Conservation (phyloP, 306 rosid genomes). For the Hippophae gyantsensis region DNA sequence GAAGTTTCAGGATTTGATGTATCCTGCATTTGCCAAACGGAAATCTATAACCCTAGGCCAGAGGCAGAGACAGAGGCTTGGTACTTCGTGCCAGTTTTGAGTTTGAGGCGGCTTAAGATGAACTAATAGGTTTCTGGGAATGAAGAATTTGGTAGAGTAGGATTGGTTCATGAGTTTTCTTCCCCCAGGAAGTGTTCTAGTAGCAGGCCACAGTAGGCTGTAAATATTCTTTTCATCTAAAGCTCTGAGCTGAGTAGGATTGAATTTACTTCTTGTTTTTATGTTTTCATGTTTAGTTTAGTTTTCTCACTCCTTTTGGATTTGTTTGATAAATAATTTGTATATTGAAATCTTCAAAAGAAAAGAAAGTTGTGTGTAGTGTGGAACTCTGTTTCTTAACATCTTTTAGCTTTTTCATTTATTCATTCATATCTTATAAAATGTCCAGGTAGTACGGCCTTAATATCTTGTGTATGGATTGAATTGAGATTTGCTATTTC, state of each 20-base stretch:
- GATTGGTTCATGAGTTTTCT: slow-evolving; percentile 30
- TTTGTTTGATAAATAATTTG: slow-evolving; percentile 79
- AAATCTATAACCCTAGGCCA: slow-evolving; percentile 60
- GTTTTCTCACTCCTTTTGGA: slow-evolving; percentile 16
- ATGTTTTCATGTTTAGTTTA: neutral
- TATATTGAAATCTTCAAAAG: slow-evolving; percentile 29
- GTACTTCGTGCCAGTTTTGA: slow-evolving; percentile 99
- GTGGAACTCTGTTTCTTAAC: neutral
- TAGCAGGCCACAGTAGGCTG: slow-evolving; percentile 18
- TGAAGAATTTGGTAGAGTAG: slow-evolving; percentile 33
- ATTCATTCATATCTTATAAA: neutral
- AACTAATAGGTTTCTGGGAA: slow-evolving; percentile 36
- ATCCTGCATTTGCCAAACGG: slow-evolving; percentile 69
- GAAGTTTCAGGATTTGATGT: slow-evolving; percentile 64
- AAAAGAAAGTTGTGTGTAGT: slow-evolving; percentile 42
- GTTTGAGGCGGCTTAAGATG: slow-evolving; percentile 28
- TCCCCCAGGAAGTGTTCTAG: slow-evolving; percentile 7
- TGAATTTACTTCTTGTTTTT: slow-evolving; percentile 42
- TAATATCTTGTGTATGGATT: no score
- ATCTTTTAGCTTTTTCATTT: neutral
- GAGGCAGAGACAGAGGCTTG: slow-evolving; percentile 93
- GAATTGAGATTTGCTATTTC: no score
- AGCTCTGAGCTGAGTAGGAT: slow-evolving; percentile 35
- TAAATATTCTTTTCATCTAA: slow-evolving; percentile 52
- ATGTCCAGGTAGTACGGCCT: neutral